These are phyloP conservation scores for Phlebopus sp. DNA, from an alignment of 1,284 basidiomycete species.

Conservation along the genomic window DNA sequence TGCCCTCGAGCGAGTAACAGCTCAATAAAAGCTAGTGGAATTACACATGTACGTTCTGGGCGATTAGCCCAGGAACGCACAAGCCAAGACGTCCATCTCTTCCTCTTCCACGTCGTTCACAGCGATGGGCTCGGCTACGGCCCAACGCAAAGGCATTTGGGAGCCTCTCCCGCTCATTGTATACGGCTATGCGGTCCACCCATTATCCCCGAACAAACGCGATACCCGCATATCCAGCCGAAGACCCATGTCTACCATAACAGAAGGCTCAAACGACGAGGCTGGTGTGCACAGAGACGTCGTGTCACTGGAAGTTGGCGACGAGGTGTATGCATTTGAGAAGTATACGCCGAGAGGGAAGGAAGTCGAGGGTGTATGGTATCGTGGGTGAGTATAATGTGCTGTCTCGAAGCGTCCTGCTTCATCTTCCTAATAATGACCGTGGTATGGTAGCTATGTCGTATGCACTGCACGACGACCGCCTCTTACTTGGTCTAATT, in stretches of 20 bases:
- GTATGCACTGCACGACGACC: slow-evolving; percentile 75
- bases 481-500: slow-evolving; percentile 57
- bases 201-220: slow-evolving; percentile 67
- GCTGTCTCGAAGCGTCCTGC: slow-evolving; percentile 3
- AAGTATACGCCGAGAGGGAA: slow-evolving; percentile 73
- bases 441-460: slow-evolving; percentile 65
- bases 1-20: too few species aligned
- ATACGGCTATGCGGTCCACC: slow-evolving; percentile 81
- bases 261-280: slow-evolving; percentile 67
- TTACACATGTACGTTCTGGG: too few species aligned
- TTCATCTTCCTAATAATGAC: slow-evolving; percentile 8
- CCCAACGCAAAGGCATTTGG: slow-evolving; percentile 54
- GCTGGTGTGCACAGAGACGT: slow-evolving; percentile 66
- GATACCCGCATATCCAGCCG: slow-evolving; percentile 66
- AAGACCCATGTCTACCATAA: slow-evolving; percentile 61
- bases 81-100: neutral
- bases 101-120: neutral
- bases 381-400: slow-evolving; percentile 71
- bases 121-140: slow-evolving; percentile 24
- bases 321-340: slow-evolving; percentile 96
- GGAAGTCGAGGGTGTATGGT: slow-evolving; percentile 80
- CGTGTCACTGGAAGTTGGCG: slow-evolving; percentile 85
- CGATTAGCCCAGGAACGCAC: too few species aligned
- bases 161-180: slow-evolving; percentile 77
- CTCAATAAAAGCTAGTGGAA: too few species aligned